Evolutionary conservation across 768 basidiomycete genomes (phyloP).

Genomic region (Boletus reticuloceps): DNA sequence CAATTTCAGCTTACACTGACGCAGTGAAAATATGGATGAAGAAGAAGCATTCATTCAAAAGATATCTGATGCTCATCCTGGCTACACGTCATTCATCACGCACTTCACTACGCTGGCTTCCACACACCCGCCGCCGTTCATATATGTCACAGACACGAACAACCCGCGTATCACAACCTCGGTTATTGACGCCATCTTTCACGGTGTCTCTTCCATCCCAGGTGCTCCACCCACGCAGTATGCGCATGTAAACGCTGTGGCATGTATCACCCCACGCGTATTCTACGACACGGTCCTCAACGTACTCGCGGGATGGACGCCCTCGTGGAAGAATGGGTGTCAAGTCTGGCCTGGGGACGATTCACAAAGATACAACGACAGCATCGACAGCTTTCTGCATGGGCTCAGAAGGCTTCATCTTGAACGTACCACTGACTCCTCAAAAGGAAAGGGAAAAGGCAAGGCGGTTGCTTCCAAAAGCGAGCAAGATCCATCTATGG

Average conservation of each 20-base stretch:
- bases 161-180: constrained; percentile 45
- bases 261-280: constrained; percentile 60
- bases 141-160: constrained; percentile 61
- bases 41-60: constrained; percentile 3
- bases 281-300: constrained; percentile 69
- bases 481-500: constrained; percentile 37
- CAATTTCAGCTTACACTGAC: no score
- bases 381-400: constrained; percentile 66
- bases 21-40: constrained; percentile 15
- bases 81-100: constrained; percentile 21
- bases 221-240: constrained; percentile 32
- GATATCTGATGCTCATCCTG: constrained; percentile 17
- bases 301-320: constrained; percentile 51
- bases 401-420: constrained; percentile 47
- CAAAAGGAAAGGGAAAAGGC: constrained; percentile 29
- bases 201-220: constrained; percentile 10
- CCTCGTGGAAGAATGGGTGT: constrained; percentile 61
- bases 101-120: constrained; percentile 32
- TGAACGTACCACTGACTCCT: constrained; percentile 2
- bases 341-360: constrained; percentile 50
- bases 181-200: constrained; percentile 27
- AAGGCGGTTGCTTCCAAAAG: constrained; percentile 20
- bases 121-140: constrained; percentile 55
- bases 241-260: constrained; percentile 51
- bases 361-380: constrained; percentile 56